A percentile compares a stretch with the other conserved stretches of the same genome.
These are phyloP conservation scores for Pseudocercospora pini-densiflorae DNA, from an alignment of 2,329 filamentous ascomycete genomes.

Conservation along the genomic window DNA sequence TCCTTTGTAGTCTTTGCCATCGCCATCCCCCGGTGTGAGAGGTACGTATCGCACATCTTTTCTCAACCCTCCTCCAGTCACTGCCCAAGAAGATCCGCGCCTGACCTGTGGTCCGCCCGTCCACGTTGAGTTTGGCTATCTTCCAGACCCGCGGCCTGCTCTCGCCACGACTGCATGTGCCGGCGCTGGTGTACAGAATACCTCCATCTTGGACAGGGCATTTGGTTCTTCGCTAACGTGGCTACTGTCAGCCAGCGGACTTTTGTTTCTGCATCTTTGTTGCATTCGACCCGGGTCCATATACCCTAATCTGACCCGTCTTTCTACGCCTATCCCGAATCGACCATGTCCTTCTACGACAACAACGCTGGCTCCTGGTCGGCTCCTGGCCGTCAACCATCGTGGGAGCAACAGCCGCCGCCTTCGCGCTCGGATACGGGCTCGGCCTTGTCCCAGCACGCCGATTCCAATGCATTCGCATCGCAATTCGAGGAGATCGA, in stretches of 20 bases:
- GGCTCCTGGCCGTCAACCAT: constrained; percentile 65
- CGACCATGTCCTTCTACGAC: constrained; percentile 70
- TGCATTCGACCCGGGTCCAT: constrained; percentile 24
- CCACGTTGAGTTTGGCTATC: constrained; percentile 11
- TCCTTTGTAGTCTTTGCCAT: neutral
- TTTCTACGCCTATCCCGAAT: constrained; percentile 11
- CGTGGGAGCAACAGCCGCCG: constrained; percentile 68
- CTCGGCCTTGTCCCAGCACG: constrained; percentile 67
- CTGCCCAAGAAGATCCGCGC: constrained; percentile 13
- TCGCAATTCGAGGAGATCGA: constrained; percentile 97
- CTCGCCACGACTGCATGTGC: constrained; percentile 9
- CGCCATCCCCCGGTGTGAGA: neutral
- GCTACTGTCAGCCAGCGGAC: constrained; percentile 15
- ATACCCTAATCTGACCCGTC: constrained; percentile 30
- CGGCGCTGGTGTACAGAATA: constrained; percentile 2
- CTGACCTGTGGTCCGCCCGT: constrained; percentile 5
- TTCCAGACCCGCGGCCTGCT: constrained; percentile 9
- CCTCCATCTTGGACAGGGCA: neutral
- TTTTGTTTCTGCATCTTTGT: constrained; percentile 15
- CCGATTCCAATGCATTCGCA: constrained; percentile 75
- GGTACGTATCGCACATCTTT: neutral
- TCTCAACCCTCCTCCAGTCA: neutral
- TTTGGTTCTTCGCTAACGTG: constrained; percentile 7
- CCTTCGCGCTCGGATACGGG: constrained; percentile 76
- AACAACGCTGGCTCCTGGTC: constrained; percentile 63